Conservation (phyloP, 345 rosid genomes). For the Carallia pectinifolia region DNA sequence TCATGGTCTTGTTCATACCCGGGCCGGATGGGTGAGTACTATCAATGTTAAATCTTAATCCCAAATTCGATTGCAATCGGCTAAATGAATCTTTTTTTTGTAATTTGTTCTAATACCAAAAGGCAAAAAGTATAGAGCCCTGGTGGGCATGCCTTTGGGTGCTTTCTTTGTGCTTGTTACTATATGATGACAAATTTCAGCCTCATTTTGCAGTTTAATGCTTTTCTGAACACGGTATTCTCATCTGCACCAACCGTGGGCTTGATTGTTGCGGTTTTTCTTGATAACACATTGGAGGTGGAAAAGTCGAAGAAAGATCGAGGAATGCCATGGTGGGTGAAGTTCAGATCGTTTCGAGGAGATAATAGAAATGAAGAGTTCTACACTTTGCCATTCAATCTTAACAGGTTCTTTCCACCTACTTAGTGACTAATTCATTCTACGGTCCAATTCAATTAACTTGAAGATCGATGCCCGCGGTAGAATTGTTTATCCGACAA, state of each 20-base stretch:
- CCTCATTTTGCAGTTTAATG: conserved; percentile 27
- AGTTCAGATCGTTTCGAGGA: conserved; percentile 32
- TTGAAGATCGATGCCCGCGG: background rate
- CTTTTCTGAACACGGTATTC: conserved; percentile 30
- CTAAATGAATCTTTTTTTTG: background rate
- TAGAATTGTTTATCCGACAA: background rate
- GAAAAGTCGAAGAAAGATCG: conserved; percentile 29
- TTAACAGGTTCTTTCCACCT: conserved; percentile 28
- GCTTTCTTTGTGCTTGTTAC: background rate
- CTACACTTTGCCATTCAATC: conserved; percentile 36
- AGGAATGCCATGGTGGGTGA: conserved; percentile 34
- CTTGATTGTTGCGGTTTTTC: conserved; percentile 30
- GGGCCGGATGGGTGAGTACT: conserved; percentile 31
- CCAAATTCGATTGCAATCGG: too few relatives aligned
- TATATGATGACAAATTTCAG: background rate
- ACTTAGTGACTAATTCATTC: conserved; percentile 11
- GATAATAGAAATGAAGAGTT: conserved; percentile 36
- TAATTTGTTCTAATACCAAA: background rate
- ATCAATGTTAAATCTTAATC: background rate
- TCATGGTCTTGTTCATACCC: conserved; percentile 31
- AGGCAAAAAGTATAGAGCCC: too few relatives aligned
- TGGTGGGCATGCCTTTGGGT: too few relatives aligned
- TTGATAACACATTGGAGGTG: conserved; percentile 29
- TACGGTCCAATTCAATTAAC: background rate
- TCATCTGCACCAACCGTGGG: conserved; percentile 32